A percentile compares a stretch with the other conserved stretches of the same genome.
These are phyloP conservation scores for Tremellales sp. DNA, from an alignment of 1,284 basidiomycete genomes.

Conservation along the genomic window DNA sequence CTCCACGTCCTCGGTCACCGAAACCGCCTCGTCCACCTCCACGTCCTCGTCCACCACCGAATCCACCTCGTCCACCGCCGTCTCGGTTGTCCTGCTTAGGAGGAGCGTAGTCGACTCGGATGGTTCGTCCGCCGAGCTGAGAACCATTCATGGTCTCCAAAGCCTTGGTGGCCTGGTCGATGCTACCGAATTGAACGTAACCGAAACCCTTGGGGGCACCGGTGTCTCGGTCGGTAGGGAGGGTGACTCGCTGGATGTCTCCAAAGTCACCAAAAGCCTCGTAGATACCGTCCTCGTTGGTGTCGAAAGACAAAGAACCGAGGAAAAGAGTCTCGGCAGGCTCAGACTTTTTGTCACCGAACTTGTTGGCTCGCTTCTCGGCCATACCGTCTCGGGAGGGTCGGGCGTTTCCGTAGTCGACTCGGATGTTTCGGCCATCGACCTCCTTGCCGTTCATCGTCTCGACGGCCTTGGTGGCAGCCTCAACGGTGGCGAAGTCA, in stretches of 20 bases:
- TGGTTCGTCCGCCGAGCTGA: constrained; percentile 75
- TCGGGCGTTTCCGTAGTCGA: constrained; percentile 68
- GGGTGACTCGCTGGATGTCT: constrained; percentile 78
- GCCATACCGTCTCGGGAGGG: constrained; percentile 50
- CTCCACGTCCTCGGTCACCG: constrained; percentile 15
- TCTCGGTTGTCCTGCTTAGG: constrained; percentile 51
- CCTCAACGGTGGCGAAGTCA: constrained; percentile 66
- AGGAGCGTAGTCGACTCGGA: constrained; percentile 81
- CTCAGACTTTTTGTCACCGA: constrained; percentile 65
- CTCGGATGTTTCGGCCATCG: constrained; percentile 82
- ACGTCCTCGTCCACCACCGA: constrained; percentile 39
- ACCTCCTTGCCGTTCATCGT: constrained; percentile 76
- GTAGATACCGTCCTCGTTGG: constrained; percentile 84
- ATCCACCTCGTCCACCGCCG: constrained; percentile 47
- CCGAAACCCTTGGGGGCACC: constrained; percentile 93
- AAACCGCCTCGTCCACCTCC: constrained; percentile 31
- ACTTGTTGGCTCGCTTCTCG: constrained; percentile 73
- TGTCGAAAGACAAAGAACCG: constrained; percentile 80
- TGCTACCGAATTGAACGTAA: constrained; percentile 87
- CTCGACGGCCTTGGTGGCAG: constrained; percentile 69
- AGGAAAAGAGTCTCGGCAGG: constrained; percentile 81
- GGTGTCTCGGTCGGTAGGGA: constrained; percentile 90
- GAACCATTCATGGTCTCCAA: constrained; percentile 63
- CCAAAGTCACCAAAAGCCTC: constrained; percentile 87
- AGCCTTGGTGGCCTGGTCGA: constrained; percentile 78